Base-by-base conservation (phyloP, 768 basidiomycete genomes). In the Pisolithus tinctorius region DNA sequence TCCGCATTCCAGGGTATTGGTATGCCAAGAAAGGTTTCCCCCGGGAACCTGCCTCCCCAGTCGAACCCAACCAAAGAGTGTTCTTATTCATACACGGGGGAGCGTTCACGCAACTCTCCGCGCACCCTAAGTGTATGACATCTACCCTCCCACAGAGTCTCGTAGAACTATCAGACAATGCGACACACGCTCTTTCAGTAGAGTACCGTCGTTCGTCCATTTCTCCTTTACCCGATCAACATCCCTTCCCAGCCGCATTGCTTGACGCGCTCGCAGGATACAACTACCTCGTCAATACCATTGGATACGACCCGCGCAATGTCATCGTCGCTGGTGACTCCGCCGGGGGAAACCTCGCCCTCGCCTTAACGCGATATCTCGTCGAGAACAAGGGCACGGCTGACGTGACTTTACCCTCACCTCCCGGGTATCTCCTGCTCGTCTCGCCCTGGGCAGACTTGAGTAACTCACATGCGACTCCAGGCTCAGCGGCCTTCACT, bases 321-420 rank as follows among this genome's bases (percentile, higher is more conserved):
- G 64, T 74, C 46, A 62, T 70, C 45, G 46, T 74, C 40, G 58
- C 67, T 25, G 73, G 72, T 23, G 71, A 74, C 51, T 70, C 69
- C 2, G 69, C 71, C 0, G 74, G 72, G 4, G 73, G 66, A 6
- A 67, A 73, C 58, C 60, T 72, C 26, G 64, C 60, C n/a, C 44
- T 62, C 23, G 48, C 56, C 17, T 50, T 64, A 20, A 44, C 45
- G 17, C 58, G 58, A 5, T 64, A 63, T 51, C 48, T 63, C 23
- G 47, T 51, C 10, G 43, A 44, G 26, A 44, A 44, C 25, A 20
- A 44, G 29, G 27, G 48, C 26, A 31, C 25, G 34, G 26, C 45
- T 44, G 26, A 16, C 53, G 29, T 41, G n/a, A 11, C 48, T 50
- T 10, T 49, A 13, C 43, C 43, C 6, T 23, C 48, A 31, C 44